Percentiles rank a stretch among this genome's conserved stretches.
Conservation (phyloP, 2,329 filamentous ascomycete genomes). For the Sclerotinia spermophila region DNA sequence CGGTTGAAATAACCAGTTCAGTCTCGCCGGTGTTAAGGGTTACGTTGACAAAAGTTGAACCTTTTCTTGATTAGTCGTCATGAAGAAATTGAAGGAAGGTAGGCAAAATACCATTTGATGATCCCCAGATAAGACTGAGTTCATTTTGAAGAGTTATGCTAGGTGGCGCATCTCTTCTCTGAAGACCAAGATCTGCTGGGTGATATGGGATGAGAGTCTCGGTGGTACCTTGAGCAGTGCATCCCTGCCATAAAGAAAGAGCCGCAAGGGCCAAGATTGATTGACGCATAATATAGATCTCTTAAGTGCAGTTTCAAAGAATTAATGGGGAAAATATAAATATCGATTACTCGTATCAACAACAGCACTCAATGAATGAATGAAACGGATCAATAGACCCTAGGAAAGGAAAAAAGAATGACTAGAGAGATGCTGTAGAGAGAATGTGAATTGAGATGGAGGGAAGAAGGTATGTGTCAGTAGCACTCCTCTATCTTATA, state of each 20-base stretch:
- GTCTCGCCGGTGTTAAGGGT: slow-evolving; percentile 17
- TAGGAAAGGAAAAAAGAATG: slow-evolving; percentile 10
- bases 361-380: slow-evolving; percentile 11
- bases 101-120: slow-evolving; percentile 7
- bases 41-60: slow-evolving; percentile 18
- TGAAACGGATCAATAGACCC: slow-evolving; percentile 17
- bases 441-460: slow-evolving; percentile 15
- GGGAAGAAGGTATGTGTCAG: neutral
- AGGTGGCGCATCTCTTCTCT: slow-evolving; percentile 14
- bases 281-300: slow-evolving; percentile 13
- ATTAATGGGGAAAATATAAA: neutral
- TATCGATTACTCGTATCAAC: neutral
- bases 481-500: slow-evolving; percentile 11
- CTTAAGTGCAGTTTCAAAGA: neutral
- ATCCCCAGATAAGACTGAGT: slow-evolving; percentile 16
- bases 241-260: slow-evolving; percentile 16
- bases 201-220: slow-evolving; percentile 18
- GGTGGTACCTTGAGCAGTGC: neutral
- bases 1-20: slow-evolving; percentile 16
- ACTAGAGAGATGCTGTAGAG: slow-evolving; percentile 7
- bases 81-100: accelerated
- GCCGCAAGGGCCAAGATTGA: slow-evolving; percentile 12
- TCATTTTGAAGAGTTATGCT: slow-evolving; percentile 15
- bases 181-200: slow-evolving; percentile 2
- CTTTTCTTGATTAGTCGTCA: neutral